Conservation (phyloP, 176 grass and related monocot species). For the Avena insularis region DNA sequence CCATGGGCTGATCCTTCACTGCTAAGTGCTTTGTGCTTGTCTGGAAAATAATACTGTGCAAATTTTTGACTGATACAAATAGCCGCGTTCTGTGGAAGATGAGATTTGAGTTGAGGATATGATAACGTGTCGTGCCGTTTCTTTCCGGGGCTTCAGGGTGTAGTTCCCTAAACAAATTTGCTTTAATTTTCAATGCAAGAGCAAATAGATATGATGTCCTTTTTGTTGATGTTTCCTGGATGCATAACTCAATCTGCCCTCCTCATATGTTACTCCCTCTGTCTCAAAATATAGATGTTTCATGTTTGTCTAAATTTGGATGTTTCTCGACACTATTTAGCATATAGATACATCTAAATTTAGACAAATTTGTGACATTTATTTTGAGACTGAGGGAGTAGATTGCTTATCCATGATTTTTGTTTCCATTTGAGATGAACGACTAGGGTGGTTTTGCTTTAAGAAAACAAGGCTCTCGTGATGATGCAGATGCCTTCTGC, state of each 20-base stretch:
- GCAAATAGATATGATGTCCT: neutral
- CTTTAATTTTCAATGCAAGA: constrained; percentile 33
- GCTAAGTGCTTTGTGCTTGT: constrained; percentile 48
- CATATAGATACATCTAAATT: no score
- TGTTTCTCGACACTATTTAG: no score
- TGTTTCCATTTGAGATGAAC: neutral
- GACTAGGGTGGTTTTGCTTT: neutral
- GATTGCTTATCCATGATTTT: neutral
- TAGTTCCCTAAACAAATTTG: constrained; percentile 37
- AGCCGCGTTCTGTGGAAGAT: constrained; percentile 25
- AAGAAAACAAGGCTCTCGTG: no score
- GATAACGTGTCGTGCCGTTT: neutral
- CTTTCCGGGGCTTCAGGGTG: neutral
- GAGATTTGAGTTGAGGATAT: constrained; percentile 40
- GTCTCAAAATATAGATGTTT: no score
- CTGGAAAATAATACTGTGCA: constrained; percentile 63
- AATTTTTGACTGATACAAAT: constrained; percentile 61
- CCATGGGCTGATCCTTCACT: neutral
- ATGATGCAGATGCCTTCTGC: no score
- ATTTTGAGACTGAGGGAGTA: no score
- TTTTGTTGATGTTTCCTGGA: neutral
- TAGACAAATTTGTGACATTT: no score
- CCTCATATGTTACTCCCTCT: neutral
- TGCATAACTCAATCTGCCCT: neutral
- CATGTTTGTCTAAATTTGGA: no score